phyloP scores from a whole-genome alignment of 2,329 filamentous ascomycete genomes.

The Mollisia scopiformis region DNA sequence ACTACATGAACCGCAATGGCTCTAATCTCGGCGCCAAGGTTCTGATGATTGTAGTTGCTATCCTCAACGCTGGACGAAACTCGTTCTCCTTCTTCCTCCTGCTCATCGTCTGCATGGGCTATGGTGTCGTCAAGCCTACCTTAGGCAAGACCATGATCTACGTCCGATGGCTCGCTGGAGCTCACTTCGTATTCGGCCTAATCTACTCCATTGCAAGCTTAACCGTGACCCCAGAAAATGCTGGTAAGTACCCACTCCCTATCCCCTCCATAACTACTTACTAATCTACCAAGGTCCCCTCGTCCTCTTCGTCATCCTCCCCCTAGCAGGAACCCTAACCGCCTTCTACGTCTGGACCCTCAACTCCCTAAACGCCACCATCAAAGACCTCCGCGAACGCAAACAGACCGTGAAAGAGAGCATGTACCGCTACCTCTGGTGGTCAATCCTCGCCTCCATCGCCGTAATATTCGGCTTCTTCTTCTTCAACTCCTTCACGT shows the following conservation, averaged over 20 bases:
- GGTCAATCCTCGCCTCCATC: constrained; percentile 91
- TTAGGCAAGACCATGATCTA: constrained; percentile 93
- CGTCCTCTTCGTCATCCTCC: constrained; percentile 90
- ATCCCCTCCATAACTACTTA: neutral
- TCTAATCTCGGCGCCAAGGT: constrained; percentile 82
- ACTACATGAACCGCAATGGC: constrained; percentile 91
- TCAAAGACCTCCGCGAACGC: constrained; percentile 93
- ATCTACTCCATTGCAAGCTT: constrained; percentile 91
- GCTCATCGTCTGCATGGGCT: constrained; percentile 98
- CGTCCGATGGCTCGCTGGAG: constrained; percentile 86
- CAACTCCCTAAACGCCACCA: constrained; percentile 90
- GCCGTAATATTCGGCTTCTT: constrained; percentile 97
- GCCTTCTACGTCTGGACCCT: constrained; percentile 99
- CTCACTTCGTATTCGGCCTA: constrained; percentile 92
- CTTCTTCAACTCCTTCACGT: constrained; percentile 96
- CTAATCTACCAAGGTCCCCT: constrained; percentile 64
- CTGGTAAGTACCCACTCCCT: constrained; percentile 50
- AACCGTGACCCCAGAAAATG: constrained; percentile 84
- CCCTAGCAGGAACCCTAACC: constrained; percentile 87
- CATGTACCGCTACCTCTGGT: constrained; percentile 99
- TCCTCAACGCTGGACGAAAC: constrained; percentile 91
- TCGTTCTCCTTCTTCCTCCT: constrained; percentile 98
- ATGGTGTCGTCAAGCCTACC: constrained; percentile 93
- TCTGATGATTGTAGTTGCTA: constrained; percentile 86
- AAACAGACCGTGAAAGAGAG: constrained; percentile 90